Percentiles rank a stretch among this genome's conserved stretches.
phyloP scores from a whole-genome alignment of 352 stramenopile species.

The Thraustotheca clavata region DNA sequence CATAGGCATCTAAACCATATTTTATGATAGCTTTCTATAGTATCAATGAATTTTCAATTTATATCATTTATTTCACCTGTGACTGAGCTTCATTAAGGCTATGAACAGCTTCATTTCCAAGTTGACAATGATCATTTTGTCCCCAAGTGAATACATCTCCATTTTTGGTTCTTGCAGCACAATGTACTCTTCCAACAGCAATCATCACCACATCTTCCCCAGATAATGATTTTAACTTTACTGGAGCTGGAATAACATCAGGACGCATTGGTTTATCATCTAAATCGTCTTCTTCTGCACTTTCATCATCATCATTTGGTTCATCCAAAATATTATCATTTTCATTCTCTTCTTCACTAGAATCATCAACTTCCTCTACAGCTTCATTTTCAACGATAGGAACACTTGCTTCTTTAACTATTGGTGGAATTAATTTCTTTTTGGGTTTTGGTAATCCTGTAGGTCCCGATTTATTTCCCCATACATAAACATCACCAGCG shows the following conservation, averaged over 20 bases:
- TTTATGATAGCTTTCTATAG: conserved; percentile 38
- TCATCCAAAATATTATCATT: conserved; percentile 30
- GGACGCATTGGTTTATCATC: conserved; percentile 25
- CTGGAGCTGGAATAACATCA: conserved; percentile 59
- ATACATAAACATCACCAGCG: conserved; percentile 67
- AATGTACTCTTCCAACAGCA: conserved; percentile 66
- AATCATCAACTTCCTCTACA: neutral
- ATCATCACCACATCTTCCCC: conserved; percentile 63
- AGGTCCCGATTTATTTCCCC: conserved; percentile 55
- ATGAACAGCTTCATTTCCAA: conserved; percentile 56
- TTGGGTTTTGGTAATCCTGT: conserved; percentile 41
- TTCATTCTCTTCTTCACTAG: conserved; percentile 27
- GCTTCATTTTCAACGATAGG: neutral
- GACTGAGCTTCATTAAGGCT: conserved; percentile 40
- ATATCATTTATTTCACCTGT: conserved; percentile 23
- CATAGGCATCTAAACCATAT: conserved; percentile 46
- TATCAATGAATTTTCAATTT: no score
- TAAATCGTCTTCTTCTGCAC: neutral
- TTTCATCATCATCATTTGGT: conserved; percentile 7
- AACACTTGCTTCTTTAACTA: neutral
- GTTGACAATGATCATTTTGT: conserved; percentile 73
- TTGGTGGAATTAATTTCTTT: neutral
- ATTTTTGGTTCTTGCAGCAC: conserved; percentile 62
- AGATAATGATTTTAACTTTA: conserved; percentile 54
- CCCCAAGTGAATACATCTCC: conserved; percentile 80